These are phyloP conservation scores for Entomortierella beljakovae DNA, from an alignment of 192 early-diverging fungal genomes.

Conservation along the genomic window DNA sequence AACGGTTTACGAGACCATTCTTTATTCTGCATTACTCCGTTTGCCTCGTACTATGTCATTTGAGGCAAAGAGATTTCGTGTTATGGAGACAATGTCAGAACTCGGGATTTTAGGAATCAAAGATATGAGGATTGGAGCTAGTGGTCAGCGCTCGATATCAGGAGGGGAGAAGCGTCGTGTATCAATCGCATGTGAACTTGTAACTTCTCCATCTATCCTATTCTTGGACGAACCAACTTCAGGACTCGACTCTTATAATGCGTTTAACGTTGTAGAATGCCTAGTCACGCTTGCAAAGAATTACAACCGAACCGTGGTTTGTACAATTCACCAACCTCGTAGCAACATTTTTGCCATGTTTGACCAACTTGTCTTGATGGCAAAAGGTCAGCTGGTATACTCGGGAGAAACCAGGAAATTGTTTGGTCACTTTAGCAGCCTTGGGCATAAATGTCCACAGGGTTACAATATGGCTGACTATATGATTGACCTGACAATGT, in stretches of 20 bases:
- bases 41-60: constrained; percentile 79
- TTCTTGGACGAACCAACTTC: constrained; percentile 90
- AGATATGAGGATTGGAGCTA: constrained; percentile 81
- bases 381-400: constrained; percentile 85
- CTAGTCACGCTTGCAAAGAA: constrained; percentile 77
- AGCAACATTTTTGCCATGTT: constrained; percentile 93
- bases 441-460: constrained; percentile 85
- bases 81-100: constrained; percentile 86
- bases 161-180: constrained; percentile 96
- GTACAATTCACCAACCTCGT: constrained; percentile 96
- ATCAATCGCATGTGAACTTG: constrained; percentile 93
- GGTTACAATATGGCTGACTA: constrained; percentile 96
- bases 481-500: constrained; percentile 78
- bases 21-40: constrained; percentile 89
- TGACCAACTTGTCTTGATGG: constrained; percentile 88
- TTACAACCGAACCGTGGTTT: constrained; percentile 82
- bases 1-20: constrained; percentile 92
- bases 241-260: constrained; percentile 93
- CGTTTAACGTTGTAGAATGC: constrained; percentile 94
- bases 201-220: constrained; percentile 92
- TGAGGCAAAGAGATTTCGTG: constrained; percentile 76
- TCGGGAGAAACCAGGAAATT: constrained; percentile 77
- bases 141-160: constrained; percentile 79
- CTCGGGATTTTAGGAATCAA: constrained; percentile 88
- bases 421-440: constrained; percentile 77